phyloP scores from a whole-genome alignment of 805 yeast species.

The Pichia rugopelliculosa region DNA sequence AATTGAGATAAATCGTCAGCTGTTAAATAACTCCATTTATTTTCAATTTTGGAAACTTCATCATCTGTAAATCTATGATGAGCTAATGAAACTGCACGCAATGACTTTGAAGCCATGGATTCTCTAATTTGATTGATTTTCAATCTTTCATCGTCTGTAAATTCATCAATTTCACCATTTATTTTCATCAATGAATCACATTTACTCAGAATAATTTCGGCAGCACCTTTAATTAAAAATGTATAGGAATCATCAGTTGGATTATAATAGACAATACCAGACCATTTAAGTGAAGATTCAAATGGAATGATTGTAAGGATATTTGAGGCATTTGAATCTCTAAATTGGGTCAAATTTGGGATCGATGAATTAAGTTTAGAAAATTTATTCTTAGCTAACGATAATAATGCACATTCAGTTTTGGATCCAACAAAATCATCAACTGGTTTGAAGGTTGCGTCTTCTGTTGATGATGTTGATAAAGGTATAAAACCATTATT shows the following conservation, averaged over 20 bases:
- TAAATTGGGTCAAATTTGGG: constrained; percentile 32
- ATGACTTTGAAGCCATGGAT: constrained; percentile 64
- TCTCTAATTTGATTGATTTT: constrained; percentile 27
- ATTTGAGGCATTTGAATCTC: constrained; percentile 32
- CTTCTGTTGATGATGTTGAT: not conserved
- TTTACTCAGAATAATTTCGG: constrained; percentile 69
- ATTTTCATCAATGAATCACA: constrained; percentile 34
- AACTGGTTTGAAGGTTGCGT: not conserved
- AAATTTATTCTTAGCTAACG: constrained; percentile 55
- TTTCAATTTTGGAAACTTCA: constrained; percentile 17
- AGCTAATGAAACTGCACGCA: constrained; percentile 84
- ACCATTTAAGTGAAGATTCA: constrained; percentile 90
- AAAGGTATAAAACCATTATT: not conserved
- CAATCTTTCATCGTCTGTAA: not conserved
- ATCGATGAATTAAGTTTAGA: constrained; percentile 33
- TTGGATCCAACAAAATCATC: constrained; percentile 70
- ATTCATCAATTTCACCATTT: constrained; percentile 1
- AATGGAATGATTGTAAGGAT: constrained; percentile 78
- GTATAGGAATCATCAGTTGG: constrained; percentile 40
- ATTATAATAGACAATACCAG: constrained; percentile 60
- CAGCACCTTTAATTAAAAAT: constrained; percentile 84
- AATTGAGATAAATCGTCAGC: constrained; percentile 5
- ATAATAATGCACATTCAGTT: constrained; percentile 84
- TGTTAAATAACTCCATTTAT: constrained; percentile 37
- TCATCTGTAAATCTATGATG: constrained; percentile 53